Conservation (phyloP, 495 filamentous ascomycete genomes). For the Talaromyces thailandensis region DNA sequence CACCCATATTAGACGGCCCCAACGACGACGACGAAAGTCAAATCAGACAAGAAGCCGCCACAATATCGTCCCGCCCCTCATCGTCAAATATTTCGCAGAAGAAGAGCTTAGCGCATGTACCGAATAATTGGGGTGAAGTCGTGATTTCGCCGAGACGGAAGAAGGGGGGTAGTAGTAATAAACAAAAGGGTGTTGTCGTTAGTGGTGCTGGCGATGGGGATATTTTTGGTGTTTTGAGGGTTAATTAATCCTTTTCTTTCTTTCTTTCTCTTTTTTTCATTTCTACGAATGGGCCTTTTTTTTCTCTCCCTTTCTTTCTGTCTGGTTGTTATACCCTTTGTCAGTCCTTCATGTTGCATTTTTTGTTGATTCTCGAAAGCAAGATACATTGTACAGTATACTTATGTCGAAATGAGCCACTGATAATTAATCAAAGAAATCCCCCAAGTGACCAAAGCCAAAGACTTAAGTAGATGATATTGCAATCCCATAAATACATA, state of each 20-base stretch:
- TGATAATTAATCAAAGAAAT: background rate
- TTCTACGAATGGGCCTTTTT: background rate
- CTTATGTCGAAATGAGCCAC: background rate
- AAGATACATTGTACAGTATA: background rate
- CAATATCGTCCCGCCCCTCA: background rate
- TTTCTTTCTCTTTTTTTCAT: conserved; percentile 7
- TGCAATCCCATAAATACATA: background rate
- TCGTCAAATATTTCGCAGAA: background rate
- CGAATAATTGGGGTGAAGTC: conserved; percentile 41
- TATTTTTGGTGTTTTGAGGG: conserved; percentile 39
- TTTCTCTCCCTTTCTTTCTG: conserved; percentile 1
- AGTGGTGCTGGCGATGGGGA: conserved; percentile 19
- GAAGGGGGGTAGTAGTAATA: conserved; percentile 8
- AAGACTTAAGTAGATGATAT: background rate
- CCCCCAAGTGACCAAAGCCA: background rate
- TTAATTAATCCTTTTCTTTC: conserved; percentile 17
- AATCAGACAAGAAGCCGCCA: background rate
- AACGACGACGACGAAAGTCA: conserved; percentile 9
- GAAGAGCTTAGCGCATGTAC: conserved; percentile 13
- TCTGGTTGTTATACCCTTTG: conserved; percentile 3
- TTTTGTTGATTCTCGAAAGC: background rate
- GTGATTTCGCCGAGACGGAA: conserved; percentile 33
- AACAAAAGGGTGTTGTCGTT: background rate
- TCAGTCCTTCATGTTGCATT: conserved; percentile 2
- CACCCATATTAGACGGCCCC: background rate